phyloP scores from a whole-genome alignment of 208 protist genomes.

The Willaertia magna region DNA sequence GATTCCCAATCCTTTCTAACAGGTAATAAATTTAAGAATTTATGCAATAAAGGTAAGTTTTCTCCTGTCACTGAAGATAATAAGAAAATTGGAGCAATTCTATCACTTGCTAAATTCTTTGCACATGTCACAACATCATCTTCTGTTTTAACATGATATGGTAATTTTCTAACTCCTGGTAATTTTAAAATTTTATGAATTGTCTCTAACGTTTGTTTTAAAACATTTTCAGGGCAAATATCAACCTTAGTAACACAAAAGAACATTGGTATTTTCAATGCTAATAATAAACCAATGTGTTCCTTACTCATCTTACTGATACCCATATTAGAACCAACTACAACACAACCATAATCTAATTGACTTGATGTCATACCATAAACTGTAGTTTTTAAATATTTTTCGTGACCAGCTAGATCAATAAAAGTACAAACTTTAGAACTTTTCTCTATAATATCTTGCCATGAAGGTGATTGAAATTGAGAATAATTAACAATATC shows the following conservation, averaged over 20 bases:
- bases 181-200: constrained; percentile 80
- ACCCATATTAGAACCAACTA: constrained; percentile 60
- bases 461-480: constrained; percentile 31
- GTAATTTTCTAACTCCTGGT: constrained; percentile 75
- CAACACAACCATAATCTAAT: constrained; percentile 84
- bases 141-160: constrained; percentile 57
- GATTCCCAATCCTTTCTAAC: constrained; percentile 67
- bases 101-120: constrained; percentile 68
- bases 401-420: constrained; percentile 91
- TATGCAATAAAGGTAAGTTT: constrained; percentile 56
- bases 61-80: constrained; percentile 84
- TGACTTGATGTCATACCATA: constrained; percentile 85
- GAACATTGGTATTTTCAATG: constrained; percentile 87
- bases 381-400: constrained; percentile 94
- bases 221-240: constrained; percentile 73
- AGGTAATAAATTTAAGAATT: constrained; percentile 78
- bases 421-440: constrained; percentile 87
- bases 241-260: constrained; percentile 91
- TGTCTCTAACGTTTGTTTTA: constrained; percentile 60
- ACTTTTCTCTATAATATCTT: constrained; percentile 55
- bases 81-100: constrained; percentile 71
- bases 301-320: constrained; percentile 72
- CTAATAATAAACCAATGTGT: constrained; percentile 84
- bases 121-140: constrained; percentile 79
- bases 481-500: constrained; percentile 67